Percentiles rank a stretch among this genome's conserved stretches.
These are phyloP conservation scores for Globisporangium nodosum DNA, from an alignment of 352 stramenopile genomes.

Conservation along the genomic window DNA sequence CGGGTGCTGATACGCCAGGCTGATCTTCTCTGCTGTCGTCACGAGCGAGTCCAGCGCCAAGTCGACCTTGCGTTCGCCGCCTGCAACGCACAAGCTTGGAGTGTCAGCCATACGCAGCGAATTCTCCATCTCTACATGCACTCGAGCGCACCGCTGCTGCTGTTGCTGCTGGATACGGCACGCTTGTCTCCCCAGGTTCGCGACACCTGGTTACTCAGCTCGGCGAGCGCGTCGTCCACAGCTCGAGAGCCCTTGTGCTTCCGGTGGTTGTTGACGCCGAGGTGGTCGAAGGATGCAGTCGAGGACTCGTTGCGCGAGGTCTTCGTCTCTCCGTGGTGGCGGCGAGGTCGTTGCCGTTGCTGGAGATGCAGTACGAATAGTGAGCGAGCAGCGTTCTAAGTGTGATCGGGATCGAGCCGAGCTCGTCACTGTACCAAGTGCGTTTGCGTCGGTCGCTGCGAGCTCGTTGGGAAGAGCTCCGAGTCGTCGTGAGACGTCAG, in stretches of 20 bases:
- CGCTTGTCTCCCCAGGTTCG: conserved; percentile 27
- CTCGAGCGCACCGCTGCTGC: neutral
- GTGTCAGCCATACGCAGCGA: neutral
- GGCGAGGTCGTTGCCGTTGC: conserved; percentile 46
- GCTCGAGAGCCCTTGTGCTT: conserved; percentile 30
- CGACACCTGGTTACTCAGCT: conserved; percentile 51
- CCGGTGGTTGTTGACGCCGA: conserved; percentile 7
- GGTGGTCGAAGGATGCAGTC: conserved; percentile 9
- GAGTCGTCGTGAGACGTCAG: conserved; percentile 76
- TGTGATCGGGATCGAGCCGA: neutral
- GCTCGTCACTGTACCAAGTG: conserved; percentile 28
- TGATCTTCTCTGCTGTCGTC: conserved; percentile 55
- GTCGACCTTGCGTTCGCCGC: conserved; percentile 35
- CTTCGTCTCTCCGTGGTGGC: conserved; percentile 8
- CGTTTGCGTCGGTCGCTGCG: conserved; percentile 40
- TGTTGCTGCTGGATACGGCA: conserved; percentile 5
- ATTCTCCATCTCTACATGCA: neutral
- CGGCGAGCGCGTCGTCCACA: conserved; percentile 54
- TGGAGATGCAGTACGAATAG: conserved; percentile 8
- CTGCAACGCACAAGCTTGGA: neutral
- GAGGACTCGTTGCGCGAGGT: conserved; percentile 15
- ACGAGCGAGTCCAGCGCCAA: conserved; percentile 53
- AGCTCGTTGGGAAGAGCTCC: conserved; percentile 39
- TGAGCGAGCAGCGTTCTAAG: neutral
- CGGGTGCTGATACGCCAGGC: conserved; percentile 32